A percentile compares a stretch with the other conserved stretches of the same genome.
These are phyloP conservation scores for Pythium guiyangense DNA, from an alignment of 352 stramenopile species.

Conservation along the genomic window DNA sequence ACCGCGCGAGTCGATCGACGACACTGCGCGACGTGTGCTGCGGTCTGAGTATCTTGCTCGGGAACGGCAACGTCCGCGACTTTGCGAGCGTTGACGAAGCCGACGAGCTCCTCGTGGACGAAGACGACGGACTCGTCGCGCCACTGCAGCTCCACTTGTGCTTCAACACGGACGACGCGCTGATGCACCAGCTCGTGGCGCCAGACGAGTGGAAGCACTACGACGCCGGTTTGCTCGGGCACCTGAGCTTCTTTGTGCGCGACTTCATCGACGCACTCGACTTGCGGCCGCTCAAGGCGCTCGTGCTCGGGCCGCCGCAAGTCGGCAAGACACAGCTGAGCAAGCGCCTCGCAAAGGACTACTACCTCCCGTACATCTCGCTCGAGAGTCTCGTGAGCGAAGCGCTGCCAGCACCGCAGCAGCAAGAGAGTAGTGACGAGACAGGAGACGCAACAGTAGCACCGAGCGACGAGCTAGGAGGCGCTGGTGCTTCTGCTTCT, in stretches of 20 bases:
- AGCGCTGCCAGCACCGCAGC: slow-evolving; percentile 23
- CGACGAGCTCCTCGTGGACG: slow-evolving; percentile 51
- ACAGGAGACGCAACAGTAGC: neutral
- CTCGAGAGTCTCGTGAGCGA: slow-evolving; percentile 40
- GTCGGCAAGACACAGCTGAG: slow-evolving; percentile 64
- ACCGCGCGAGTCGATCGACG: slow-evolving; percentile 42
- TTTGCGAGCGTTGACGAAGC: slow-evolving; percentile 34
- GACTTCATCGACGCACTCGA: slow-evolving; percentile 78
- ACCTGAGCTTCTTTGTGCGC: slow-evolving; percentile 56
- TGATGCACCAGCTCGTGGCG: slow-evolving; percentile 52
- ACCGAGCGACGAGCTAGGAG: slow-evolving; percentile 10
- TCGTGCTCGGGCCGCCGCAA: slow-evolving; percentile 66
- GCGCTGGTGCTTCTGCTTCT: neutral
- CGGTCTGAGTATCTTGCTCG: slow-evolving; percentile 54
- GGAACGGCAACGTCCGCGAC: slow-evolving; percentile 41
- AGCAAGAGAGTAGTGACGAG: slow-evolving; percentile 13
- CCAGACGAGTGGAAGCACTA: slow-evolving; percentile 66
- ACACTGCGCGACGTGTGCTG: slow-evolving; percentile 61
- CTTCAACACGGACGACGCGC: slow-evolving; percentile 52
- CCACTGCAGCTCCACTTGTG: slow-evolving; percentile 68
- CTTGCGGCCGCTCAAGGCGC: slow-evolving; percentile 56
- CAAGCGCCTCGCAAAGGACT: slow-evolving; percentile 50
- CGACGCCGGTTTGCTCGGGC: slow-evolving; percentile 48
- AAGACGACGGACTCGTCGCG: slow-evolving; percentile 48
- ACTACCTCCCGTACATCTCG: slow-evolving; percentile 67